Base-by-base conservation (phyloP, 768 basidiomycete genomes). In the Atractiella rhizophila region DNA sequence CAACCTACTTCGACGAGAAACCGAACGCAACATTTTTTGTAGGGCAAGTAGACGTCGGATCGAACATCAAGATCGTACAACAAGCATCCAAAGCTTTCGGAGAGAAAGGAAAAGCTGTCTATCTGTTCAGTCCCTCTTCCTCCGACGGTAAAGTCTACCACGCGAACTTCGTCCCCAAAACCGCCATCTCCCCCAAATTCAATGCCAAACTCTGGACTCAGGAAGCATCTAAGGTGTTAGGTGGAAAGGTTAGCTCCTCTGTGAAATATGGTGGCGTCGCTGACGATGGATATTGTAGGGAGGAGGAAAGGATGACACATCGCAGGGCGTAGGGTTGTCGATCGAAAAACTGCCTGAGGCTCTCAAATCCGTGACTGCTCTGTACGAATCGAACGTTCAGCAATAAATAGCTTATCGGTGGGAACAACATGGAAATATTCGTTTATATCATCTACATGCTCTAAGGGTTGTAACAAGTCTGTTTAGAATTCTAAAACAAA, bases 301-400 rank as follows among this genome's bases (percentile, higher is more conserved):
- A 38, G 91, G 91, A 40, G 91, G 91, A 12, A 94, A 86, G 60
- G 81, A 81, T 44, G 91, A 96, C 28, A 68, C 70, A 41, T 76
- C 77, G 2, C 82, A 86, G 54, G 91, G 91, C 20, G 72, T 88
- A 12, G 91, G 91, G 24, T 60, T 64, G 3, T 66, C 79, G 46
- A 57, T 66, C 1, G 59, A 59, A 20, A 73, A 68, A 58, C 60
- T 82, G 2, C 60, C 66, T 13, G 78, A 76, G 44, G 85, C 79
- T 11, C 39, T 51, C 13, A 26, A n/a, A 18, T 33, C 13, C 15
- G 49, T 47, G 13, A 28, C 40, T 37, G 28, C 31, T 38, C 19
- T 40, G 12, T 47, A 42, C 21, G 31, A 13, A n/a, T n/a, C n/a
- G n/a, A n/a, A n/a, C n/a, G n/a, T n/a, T n/a, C n/a, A n/a, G n/a